Conservation (phyloP, 2,329 filamentous ascomycete genomes). For the Colletotrichum costaricense region DNA sequence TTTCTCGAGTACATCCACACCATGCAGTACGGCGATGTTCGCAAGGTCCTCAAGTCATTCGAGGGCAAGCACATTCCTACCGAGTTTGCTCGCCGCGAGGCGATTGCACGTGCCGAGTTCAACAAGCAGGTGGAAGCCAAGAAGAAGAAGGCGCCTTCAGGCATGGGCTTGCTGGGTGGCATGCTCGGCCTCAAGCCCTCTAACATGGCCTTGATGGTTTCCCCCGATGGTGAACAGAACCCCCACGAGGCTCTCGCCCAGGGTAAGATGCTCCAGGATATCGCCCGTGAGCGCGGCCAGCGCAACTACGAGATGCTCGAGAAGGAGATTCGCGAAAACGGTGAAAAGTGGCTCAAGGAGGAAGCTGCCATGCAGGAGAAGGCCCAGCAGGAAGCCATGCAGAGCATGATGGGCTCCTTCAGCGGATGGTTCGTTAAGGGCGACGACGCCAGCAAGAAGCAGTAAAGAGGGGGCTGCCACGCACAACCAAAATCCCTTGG, state of each 20-base stretch:
- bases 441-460: conserved; percentile 33
- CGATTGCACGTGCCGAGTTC: conserved; percentile 86
- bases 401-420: conserved; percentile 87
- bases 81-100: conserved; percentile 91
- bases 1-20: conserved; percentile 98
- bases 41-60: conserved; percentile 87
- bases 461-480: conserved; percentile 23
- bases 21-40: conserved; percentile 90
- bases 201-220: conserved; percentile 71
- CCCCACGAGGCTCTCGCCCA: conserved; percentile 83
- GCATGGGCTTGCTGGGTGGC: conserved; percentile 75
- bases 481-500: background rate
- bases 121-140: conserved; percentile 80
- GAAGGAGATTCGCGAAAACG: conserved; percentile 91
- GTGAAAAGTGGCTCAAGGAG: conserved; percentile 95
- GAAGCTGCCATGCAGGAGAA: conserved; percentile 91
- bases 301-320: conserved; percentile 91
- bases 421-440: conserved; percentile 62
- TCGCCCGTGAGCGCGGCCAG: conserved; percentile 91
- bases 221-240: conserved; percentile 74
- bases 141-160: conserved; percentile 66
- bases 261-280: conserved; percentile 97
- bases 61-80: conserved; percentile 88
- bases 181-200: conserved; percentile 82
- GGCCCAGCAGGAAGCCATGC: conserved; percentile 89